A percentile compares a stretch with the other conserved stretches of the same genome.
phyloP scores from a whole-genome alignment of 805 yeast genomes.

The Lachancea meyersii region DNA sequence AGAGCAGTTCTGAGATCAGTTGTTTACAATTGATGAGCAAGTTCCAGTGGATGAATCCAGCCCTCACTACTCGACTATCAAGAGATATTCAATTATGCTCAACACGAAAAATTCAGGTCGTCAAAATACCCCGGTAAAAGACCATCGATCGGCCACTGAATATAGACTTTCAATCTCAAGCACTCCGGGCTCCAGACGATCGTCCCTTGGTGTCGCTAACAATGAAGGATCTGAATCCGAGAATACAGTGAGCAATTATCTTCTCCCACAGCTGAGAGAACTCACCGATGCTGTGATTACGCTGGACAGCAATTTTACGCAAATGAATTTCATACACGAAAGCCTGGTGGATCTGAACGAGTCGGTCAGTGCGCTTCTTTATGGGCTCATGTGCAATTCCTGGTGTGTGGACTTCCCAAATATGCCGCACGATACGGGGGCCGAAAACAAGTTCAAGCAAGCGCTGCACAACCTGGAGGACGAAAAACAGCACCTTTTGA shows the following conservation, averaged over 20 bases:
- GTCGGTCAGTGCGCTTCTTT: slow-evolving; percentile 66
- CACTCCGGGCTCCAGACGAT: slow-evolving; percentile 31
- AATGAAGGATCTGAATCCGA: slow-evolving; percentile 12
- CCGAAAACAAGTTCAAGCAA: slow-evolving; percentile 20
- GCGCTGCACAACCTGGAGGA: slow-evolving; percentile 15
- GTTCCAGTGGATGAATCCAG: too few relatives aligned
- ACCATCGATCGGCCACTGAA: slow-evolving; percentile 29
- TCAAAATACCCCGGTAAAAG: slow-evolving; percentile 10
- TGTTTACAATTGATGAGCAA: too few relatives aligned
- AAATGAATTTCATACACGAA: slow-evolving; percentile 54
- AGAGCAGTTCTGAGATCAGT: too few relatives aligned
- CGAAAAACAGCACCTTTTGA: slow-evolving; percentile 15
- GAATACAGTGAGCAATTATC: slow-evolving; percentile 31
- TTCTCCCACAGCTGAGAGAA: slow-evolving; percentile 39
- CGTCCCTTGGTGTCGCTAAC: slow-evolving; percentile 23
- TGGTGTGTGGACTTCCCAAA: slow-evolving; percentile 73
- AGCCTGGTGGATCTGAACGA: slow-evolving; percentile 66
- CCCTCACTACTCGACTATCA: background rate
- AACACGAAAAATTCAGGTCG: slow-evolving; percentile 1
- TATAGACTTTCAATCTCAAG: slow-evolving; percentile 38
- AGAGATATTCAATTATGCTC: background rate
- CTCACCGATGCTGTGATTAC: slow-evolving; percentile 47
- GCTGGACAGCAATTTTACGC: slow-evolving; percentile 53
- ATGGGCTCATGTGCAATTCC: slow-evolving; percentile 78
- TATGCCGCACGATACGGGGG: slow-evolving; percentile 24